Evolutionary conservation across 345 rosid genomes (phyloP).

Genomic region (Eucalyptus cloeziana): DNA sequence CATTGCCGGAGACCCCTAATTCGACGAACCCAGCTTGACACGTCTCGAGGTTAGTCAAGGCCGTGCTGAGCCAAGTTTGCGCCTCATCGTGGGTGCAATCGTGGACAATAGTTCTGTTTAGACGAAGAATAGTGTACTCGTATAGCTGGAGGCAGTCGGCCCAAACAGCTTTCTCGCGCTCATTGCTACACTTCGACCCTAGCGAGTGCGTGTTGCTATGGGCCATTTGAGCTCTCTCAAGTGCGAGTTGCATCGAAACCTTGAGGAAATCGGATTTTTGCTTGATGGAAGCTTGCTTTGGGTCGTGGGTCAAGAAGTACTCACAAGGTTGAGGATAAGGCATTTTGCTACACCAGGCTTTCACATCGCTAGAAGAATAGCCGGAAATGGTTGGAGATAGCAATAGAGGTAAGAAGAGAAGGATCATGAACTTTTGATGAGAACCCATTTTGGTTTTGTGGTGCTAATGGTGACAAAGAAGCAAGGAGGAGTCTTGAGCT

Average conservation of each 20-base stretch:
- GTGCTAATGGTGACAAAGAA: not conserved
- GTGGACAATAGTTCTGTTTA: slow-evolving; percentile 43
- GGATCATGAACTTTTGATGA: not conserved
- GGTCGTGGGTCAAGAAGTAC: slow-evolving; percentile 8
- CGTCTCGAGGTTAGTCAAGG: slow-evolving; percentile 79
- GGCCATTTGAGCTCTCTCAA: slow-evolving; percentile 41
- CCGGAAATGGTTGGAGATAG: slow-evolving; percentile 1
- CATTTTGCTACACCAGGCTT: not conserved
- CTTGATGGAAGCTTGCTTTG: not conserved
- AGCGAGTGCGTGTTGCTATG: slow-evolving; percentile 28
- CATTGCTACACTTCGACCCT: slow-evolving; percentile 31
- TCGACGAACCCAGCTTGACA: slow-evolving; percentile 66
- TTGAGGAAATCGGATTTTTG: slow-evolving; percentile 13
- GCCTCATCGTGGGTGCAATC: slow-evolving; percentile 49
- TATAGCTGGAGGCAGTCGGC: slow-evolving; percentile 44
- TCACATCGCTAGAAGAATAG: not conserved
- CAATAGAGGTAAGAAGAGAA: not conserved
- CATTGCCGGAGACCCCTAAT: slow-evolving; percentile 38
- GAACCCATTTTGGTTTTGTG: not conserved
- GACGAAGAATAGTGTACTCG: slow-evolving; percentile 24
- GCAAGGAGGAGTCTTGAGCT: not conserved
- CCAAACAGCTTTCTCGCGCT: slow-evolving; percentile 10
- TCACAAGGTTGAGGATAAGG: slow-evolving; percentile 25
- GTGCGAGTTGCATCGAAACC: slow-evolving; percentile 7
- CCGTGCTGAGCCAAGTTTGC: slow-evolving; percentile 91